Evolutionary conservation across 768 basidiomycete species (phyloP), one percentile per base, ranked within the genome.

Genomic region (Termitomyces sp.): DNA sequence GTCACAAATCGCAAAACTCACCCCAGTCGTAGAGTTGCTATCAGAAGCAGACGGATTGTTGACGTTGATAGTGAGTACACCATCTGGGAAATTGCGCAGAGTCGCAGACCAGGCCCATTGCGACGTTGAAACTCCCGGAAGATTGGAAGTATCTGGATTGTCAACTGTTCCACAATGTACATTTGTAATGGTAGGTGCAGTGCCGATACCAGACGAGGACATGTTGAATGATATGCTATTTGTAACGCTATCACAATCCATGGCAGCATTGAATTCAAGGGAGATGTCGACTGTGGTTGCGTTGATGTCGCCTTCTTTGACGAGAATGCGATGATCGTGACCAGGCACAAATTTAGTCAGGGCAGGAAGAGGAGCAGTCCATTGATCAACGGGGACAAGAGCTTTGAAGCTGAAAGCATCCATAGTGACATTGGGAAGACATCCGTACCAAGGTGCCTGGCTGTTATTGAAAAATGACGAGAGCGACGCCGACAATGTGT

Each of bases 261-360:
- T 95, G 37, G 66, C 70, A 7, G 78, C 72, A 65, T 88, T 94
- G 75, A 92, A 97, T 75, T 96, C 90, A 63, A 97, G 79, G 0
- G 80, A 69, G 58, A 97, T 84, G 63, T 88, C 76, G 56, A 92
- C 72, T 8, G 83, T 85, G 1, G 82, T 83, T 32, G 84, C 85
- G 59, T 83, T 75, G 31, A 81, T 71, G 20, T 80, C 81, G 17
- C 73, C 71, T 29, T 79, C 71, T 29, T 79, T 77, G 37, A 76
- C 74, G 31, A 81, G 67, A 43, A 93, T 75, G 47, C 95, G 89
- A 47, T 86, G 80, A 67, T 97, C 95, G 71, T 97, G 95, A 1
- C 95, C 94, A 0, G 95, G 95, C 2, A 73, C 70, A 73, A 96
- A 96, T 57, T 83, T 84, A 17, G 92, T 92, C 60, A 97, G 72